Percentiles rank a stretch among this genome's conserved stretches.
Conservation (phyloP, 2,329 filamentous ascomycete species). For the Monilinia fructicola region DNA sequence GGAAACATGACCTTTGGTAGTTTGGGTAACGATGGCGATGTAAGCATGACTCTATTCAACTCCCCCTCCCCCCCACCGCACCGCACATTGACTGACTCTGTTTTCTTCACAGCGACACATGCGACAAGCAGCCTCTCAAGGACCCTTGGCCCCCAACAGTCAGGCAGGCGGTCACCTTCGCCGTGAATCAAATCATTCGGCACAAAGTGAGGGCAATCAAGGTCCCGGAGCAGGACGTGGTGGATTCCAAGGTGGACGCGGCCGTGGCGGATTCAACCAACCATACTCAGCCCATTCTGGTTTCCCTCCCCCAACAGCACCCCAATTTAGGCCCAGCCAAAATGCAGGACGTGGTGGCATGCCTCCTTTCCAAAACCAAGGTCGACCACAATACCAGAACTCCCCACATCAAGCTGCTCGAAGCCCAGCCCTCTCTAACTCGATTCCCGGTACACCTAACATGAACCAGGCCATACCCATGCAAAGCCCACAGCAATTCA, state of each 20-base stretch:
- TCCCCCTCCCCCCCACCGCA: conserved; percentile 12
- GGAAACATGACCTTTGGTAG: conserved; percentile 78
- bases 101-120: conserved; percentile 58
- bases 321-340: conserved; percentile 36
- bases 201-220: conserved; percentile 69
- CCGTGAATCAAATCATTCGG: conserved; percentile 81
- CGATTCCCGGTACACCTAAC: conserved; percentile 68
- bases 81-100: conserved; percentile 32
- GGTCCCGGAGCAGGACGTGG: conserved; percentile 51
- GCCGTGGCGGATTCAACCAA: conserved; percentile 58
- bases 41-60: conserved; percentile 52
- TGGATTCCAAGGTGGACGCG: conserved; percentile 55
- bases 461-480: conserved; percentile 68
- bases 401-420: conserved; percentile 64
- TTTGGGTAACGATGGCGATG: conserved; percentile 76
- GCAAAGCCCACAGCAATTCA: conserved; percentile 52
- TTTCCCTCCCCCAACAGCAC: conserved; percentile 48
- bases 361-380: conserved; percentile 49
- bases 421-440: conserved; percentile 65
- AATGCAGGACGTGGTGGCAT: conserved; percentile 53
- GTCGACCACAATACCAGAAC: conserved; percentile 54
- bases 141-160: conserved; percentile 58
- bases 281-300: conserved; percentile 50
- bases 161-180: conserved; percentile 73
- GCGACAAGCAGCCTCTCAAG: conserved; percentile 63